Conservation (phyloP, 2,329 filamentous ascomycete genomes). For the Penicillium psychrosexuale region DNA sequence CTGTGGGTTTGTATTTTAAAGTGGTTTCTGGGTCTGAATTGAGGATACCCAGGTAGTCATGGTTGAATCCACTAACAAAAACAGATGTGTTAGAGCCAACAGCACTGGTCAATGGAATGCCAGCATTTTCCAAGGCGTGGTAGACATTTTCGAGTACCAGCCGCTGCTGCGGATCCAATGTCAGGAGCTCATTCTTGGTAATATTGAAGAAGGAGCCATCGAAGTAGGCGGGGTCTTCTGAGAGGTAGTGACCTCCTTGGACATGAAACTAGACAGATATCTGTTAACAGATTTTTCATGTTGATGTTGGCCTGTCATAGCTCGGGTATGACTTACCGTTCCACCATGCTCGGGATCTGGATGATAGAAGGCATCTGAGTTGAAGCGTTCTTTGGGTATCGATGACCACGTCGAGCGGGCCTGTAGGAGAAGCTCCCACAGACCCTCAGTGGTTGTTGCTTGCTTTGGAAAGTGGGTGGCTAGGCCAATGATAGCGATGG, state of each 20-base stretch:
- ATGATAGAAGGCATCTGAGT: slow-evolving; percentile 37
- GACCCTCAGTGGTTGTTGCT: slow-evolving; percentile 30
- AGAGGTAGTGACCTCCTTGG: slow-evolving; percentile 29
- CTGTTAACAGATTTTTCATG: not conserved
- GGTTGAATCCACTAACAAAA: slow-evolving; percentile 27
- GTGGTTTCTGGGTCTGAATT: slow-evolving; percentile 23
- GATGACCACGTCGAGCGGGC: slow-evolving; percentile 30
- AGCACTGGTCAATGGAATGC: slow-evolving; percentile 23
- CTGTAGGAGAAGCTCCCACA: slow-evolving; percentile 36
- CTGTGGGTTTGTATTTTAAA: slow-evolving; percentile 25
- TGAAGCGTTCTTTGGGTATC: slow-evolving; percentile 38
- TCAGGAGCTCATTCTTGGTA: slow-evolving; percentile 25
- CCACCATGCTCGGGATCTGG: slow-evolving; percentile 37
- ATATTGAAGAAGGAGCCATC: slow-evolving; percentile 36
- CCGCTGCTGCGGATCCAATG: slow-evolving; percentile 35
- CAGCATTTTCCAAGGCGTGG: slow-evolving; percentile 34
- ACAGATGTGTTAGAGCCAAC: slow-evolving; percentile 28
- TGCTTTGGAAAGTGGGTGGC: slow-evolving; percentile 32
- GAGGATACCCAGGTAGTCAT: slow-evolving; percentile 24
- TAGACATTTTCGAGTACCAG: slow-evolving; percentile 34
- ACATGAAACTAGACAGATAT: slow-evolving; percentile 16
- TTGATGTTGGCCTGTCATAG: not conserved
- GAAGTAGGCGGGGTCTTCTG: slow-evolving; percentile 26
- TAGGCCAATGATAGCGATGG: slow-evolving; percentile 38
- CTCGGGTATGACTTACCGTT: slow-evolving; percentile 22